Evolutionary conservation across 2,329 filamentous ascomycete species (phyloP), one percentile per base, ranked within the genome.

Genomic region (Stachybotrys echinatus): DNA sequence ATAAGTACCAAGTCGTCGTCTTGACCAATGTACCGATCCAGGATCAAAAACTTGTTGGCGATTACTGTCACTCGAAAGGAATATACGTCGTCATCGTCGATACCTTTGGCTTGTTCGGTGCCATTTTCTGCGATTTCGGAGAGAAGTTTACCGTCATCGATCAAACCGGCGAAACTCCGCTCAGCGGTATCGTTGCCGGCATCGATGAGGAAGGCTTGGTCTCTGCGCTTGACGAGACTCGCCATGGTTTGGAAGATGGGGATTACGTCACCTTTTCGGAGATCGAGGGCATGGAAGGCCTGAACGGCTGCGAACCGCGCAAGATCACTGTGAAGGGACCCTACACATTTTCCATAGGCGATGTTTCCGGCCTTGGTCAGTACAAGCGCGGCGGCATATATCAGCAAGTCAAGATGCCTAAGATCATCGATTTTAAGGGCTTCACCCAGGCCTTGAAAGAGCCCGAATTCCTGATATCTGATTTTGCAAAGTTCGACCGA

Each of bases 351-450:
- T 94, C 90, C 14, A 96, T 99, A 59, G 94, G 92, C 40, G 90
- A 96, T 66, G 90, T 97, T 10, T 89, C 88, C 21, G 86, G 83
- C 6, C 78, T 96, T 34, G 94, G 94, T 34, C 79, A 88, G 61
- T 99, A 99, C 74, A 76, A 89, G 74, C 82, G 88, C 47, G 92
- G 92, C 44, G 94, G 94, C 53, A 81, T 96, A 52, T 99, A 88
- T 69, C 87, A 89, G 38, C 94, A 99, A 70, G 94, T 97, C 69
- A 99, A 97, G 80, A 96, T 96, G 92, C 94, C 94, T 47, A 96
- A 94, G 74, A 82, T 90, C 49, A 72, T 97, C 61, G 82, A 94
- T 66, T 99, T 97, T 72, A 89, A 96, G 74, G 77, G 84, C 39
- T 81, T 96, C 50, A 84, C 84, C 40, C 74, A 82, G 48, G 83